Conservation (phyloP, 2,329 filamentous ascomycete genomes). For the Fusarium armeniacum region DNA sequence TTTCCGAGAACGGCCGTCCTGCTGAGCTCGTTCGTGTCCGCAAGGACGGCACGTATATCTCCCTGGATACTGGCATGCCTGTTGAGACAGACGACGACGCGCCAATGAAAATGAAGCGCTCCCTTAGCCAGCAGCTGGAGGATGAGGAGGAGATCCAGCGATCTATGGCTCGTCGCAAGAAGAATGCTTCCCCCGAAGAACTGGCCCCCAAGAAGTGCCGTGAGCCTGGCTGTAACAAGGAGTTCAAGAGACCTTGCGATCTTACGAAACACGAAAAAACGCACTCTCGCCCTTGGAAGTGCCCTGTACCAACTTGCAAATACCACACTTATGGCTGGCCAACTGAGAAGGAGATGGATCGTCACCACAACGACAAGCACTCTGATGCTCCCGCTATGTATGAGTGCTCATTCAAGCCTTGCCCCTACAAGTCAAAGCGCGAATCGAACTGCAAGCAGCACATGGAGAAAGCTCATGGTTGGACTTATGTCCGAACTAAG, state of each 20-base stretch:
- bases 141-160: conserved; percentile 88
- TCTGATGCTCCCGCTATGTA: conserved; percentile 83
- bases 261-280: conserved; percentile 99
- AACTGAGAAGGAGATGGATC: conserved; percentile 96
- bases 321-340: conserved; percentile 93
- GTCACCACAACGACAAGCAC: conserved; percentile 97
- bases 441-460: conserved; percentile 98
- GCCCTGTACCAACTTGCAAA: conserved; percentile 84
- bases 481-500: conserved; percentile 92
- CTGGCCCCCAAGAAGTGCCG: conserved; percentile 83
- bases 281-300: conserved; percentile 97
- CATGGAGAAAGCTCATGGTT: conserved; percentile 97
- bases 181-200: conserved; percentile 89
- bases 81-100: conserved; percentile 69
- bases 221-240: conserved; percentile 83
- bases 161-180: conserved; percentile 96
- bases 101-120: conserved; percentile 72
- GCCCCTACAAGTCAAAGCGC: conserved; percentile 94
- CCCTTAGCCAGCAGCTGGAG: conserved; percentile 76
- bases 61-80: conserved; percentile 77
- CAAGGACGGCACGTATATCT: conserved; percentile 84
- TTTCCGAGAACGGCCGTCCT: conserved; percentile 84
- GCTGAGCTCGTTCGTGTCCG: conserved; percentile 87
- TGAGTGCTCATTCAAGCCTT: conserved; percentile 85
- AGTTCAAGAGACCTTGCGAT: conserved; percentile 97